Base-by-base conservation (phyloP, 257 asterid genomes). In the Ligustrum vulgare region DNA sequence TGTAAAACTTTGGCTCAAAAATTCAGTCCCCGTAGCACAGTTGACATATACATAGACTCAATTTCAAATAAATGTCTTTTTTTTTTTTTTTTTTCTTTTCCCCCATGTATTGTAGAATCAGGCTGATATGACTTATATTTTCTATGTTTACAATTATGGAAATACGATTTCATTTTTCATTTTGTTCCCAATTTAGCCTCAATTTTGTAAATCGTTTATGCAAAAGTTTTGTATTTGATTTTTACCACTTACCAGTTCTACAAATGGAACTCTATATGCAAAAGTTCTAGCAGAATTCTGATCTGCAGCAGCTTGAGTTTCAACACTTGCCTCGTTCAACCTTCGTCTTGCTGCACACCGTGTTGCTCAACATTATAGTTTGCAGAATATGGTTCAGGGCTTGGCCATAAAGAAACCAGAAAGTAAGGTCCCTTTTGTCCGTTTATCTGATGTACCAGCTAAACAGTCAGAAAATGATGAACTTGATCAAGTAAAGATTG, bases 311-410 rank as follows among this genome's bases (percentile, higher is more conserved):
- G 79, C 90, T 95, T 79, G 99, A 93, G 84, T 95, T 95, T 79
- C 97, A 87, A 13, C 96, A 86, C 74, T 88, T 95, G 71, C 97
- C 99, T 12, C 91, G 97, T 73, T 95, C 99, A 66, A 95, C 78
- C 96, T 95, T 32, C 97, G 99, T 34, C 94, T 93, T 77, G 98
- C 97, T 9, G 99, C 97, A 2, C 98, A 94, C 82, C 90, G 98
- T 75, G 98, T 94, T 78, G 95, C 98, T 80, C 98, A 94, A 78
- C 96, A 94, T 87, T 94, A 92, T 77, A 95, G 96, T 72, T 74
- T 94, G 87, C 97, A 84, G 85, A 92, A 96, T 54, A 83, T 84
- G 87, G 94, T 85, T 65, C 94, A 80, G 86, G 98, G 91, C 69
- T 80, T 90, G 87, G 98, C 88, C 51, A 80, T 78, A 25, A 92